A percentile compares a stretch with the other conserved stretches of the same genome.
These are phyloP conservation scores for Balansia obtecta DNA, from an alignment of 2,329 filamentous ascomycete species.

Conservation along the genomic window DNA sequence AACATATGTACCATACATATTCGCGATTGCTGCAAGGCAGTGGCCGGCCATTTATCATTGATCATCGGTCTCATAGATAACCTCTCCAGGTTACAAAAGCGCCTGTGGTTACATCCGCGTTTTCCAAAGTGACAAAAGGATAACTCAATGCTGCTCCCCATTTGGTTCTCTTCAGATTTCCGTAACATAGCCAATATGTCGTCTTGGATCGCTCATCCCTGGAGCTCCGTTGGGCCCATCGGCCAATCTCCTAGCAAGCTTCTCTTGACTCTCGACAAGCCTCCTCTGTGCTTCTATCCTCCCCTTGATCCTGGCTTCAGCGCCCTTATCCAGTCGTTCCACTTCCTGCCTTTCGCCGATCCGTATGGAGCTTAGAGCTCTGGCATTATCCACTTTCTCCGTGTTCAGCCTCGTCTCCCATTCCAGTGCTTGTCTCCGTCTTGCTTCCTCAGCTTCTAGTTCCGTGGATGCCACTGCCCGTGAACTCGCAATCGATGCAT, in stretches of 20 bases:
- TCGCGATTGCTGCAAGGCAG: not conserved
- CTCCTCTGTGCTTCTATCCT: constrained; percentile 39
- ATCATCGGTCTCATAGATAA: not conserved
- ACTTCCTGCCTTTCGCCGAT: constrained; percentile 39
- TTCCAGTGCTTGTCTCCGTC: constrained; percentile 31
- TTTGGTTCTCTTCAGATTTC: constrained; percentile 47
- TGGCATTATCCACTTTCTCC: constrained; percentile 35
- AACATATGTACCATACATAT: not conserved
- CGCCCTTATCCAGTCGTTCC: constrained; percentile 33
- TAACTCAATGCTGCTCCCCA: not conserved
- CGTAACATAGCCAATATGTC: constrained; percentile 44
- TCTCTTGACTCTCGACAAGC: constrained; percentile 35
- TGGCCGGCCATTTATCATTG: not conserved
- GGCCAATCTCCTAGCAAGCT: constrained; percentile 30
- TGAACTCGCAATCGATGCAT: constrained; percentile 30
- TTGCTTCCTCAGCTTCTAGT: constrained; percentile 29
- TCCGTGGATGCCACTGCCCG: constrained; percentile 34
- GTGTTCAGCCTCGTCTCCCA: constrained; percentile 35
- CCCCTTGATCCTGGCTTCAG: constrained; percentile 31
- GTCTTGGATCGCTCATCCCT: constrained; percentile 18
- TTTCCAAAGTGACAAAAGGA: not conserved
- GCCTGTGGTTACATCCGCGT: not conserved
- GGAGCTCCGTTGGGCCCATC: constrained; percentile 16
- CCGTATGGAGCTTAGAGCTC: constrained; percentile 34
- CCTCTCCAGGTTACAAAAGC: too few relatives aligned